Evolutionary conservation across 352 stramenopile genomes (phyloP), one percentile per base, ranked within the genome.

Genomic region (Globisporangium irregulare): DNA sequence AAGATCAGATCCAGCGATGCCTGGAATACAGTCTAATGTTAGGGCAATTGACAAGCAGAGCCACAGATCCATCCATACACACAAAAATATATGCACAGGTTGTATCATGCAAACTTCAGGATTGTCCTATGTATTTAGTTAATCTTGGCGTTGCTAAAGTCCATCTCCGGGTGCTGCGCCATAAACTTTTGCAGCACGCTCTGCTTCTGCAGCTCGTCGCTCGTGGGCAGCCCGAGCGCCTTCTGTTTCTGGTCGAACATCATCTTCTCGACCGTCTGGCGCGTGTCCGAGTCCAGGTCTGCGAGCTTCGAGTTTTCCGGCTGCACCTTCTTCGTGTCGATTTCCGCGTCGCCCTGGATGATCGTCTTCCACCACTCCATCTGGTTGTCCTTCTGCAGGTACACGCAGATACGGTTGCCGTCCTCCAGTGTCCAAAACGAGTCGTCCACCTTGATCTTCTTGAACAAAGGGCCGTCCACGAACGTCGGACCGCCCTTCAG

Each of bases 201-300:
- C 73, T 98, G 89, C 81, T 99, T 99, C 73, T 98, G 81, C 77
- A 98, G 84, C 67, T 99, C 98, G 67, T 99, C 98, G 60, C 90
- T 97, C 8, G 97, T 98, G 1, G 98, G 98, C 48, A 98, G 78
- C 2, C 97, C 97, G 75, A 99, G 84, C 0, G 97, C 95, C 77
- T 99, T 99, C 82, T 99, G 97, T 36, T 92, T 86, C 76, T 98
- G 94, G 70, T 98, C 91, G 70, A 97, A 98, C 98, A 99, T 99
- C 98, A 99, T 99, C 73, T 99, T 99, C 81, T 99, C 98, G 20
- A 99, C 98, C 3, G 98, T 99, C 73, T 99, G 93, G 46, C 98
- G 85, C 24, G 97, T 99, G 62, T 99, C 98, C 5, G 96, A 93
- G 78, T 99, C 98, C 66, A 99, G 78, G 77, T 99, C 98, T 20